A percentile compares a stretch with the other conserved stretches of the same genome.
Conservation (phyloP, 2,329 filamentous ascomycete species). For the Stagonosporopsis chrysanthemi region DNA sequence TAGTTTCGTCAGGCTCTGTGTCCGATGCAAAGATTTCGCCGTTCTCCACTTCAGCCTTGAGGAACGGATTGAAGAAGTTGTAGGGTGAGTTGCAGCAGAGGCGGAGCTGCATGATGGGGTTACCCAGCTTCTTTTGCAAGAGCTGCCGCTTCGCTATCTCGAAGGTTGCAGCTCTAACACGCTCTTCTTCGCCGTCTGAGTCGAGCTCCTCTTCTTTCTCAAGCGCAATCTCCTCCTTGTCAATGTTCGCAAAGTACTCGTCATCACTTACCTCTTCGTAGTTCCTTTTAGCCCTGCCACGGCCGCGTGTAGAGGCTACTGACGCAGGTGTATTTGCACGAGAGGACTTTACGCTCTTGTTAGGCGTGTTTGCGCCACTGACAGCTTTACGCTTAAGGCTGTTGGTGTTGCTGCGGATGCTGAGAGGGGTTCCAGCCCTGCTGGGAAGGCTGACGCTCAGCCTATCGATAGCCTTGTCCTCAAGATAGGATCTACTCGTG, state of each 20-base stretch:
- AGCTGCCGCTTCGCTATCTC: slow-evolving; percentile 87
- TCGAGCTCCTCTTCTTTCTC: slow-evolving; percentile 52
- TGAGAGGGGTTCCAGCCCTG: slow-evolving; percentile 58
- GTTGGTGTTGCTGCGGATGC: slow-evolving; percentile 52
- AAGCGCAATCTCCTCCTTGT: slow-evolving; percentile 60
- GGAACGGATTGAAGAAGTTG: slow-evolving; percentile 94
- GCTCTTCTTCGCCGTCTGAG: slow-evolving; percentile 65
- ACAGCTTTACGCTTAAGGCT: slow-evolving; percentile 66
- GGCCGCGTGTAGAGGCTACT: slow-evolving; percentile 58
- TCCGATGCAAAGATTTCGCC: slow-evolving; percentile 56
- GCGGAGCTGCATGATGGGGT: slow-evolving; percentile 89
- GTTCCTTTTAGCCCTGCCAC: slow-evolving; percentile 64
- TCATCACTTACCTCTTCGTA: slow-evolving; percentile 79
- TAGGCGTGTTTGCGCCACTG: slow-evolving; percentile 57
- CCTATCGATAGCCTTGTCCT: slow-evolving; percentile 76
- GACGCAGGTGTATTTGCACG: slow-evolving; percentile 75
- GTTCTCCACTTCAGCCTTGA: slow-evolving; percentile 56
- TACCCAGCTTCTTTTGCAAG: slow-evolving; percentile 89
- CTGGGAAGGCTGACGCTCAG: slow-evolving; percentile 57
- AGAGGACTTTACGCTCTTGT: slow-evolving; percentile 79
- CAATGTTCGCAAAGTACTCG: slow-evolving; percentile 81
- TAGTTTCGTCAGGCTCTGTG: slow-evolving; percentile 72
- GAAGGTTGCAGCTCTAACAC: slow-evolving; percentile 70
- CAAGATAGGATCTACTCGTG: slow-evolving; percentile 65
- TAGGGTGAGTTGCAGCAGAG: slow-evolving; percentile 93